Percentiles rank a stretch among this genome's conserved stretches.
Conservation (phyloP, 2,329 filamentous ascomycete species). For the Metarhizium sp. region DNA sequence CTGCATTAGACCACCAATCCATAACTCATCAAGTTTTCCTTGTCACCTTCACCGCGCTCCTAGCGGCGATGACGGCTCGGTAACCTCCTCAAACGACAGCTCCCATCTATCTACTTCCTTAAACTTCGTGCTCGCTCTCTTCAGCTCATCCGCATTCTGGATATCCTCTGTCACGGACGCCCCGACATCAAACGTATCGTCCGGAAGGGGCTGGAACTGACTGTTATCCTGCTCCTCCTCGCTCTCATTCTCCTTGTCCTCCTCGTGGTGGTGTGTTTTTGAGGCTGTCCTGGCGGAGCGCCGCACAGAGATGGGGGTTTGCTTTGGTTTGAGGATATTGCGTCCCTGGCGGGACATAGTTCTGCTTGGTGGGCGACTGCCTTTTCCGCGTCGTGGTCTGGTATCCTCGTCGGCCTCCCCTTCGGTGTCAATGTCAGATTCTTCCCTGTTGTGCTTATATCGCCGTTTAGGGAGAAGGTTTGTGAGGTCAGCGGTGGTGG, state of each 20-base stretch:
- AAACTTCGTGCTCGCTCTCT: conserved; percentile 52
- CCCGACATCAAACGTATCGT: conserved; percentile 32
- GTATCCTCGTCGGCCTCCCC: conserved; percentile 40
- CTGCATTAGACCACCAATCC: not conserved
- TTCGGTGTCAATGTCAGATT: conserved; percentile 33
- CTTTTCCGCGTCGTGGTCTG: conserved; percentile 23
- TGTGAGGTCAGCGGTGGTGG: conserved; percentile 46
- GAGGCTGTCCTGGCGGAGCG: conserved; percentile 15
- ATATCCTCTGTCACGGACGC: conserved; percentile 22
- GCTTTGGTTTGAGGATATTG: conserved; percentile 16
- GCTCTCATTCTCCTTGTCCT: conserved; percentile 50
- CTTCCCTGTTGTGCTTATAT: conserved; percentile 28
- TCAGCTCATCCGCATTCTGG: conserved; percentile 42
- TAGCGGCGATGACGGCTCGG: conserved; percentile 43
- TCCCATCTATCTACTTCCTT: conserved; percentile 62
- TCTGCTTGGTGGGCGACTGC: conserved; percentile 19
- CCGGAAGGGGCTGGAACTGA: conserved; percentile 32
- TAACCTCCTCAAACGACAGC: conserved; percentile 56
- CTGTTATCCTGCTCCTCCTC: conserved; percentile 28
- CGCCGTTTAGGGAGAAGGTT: conserved; percentile 44
- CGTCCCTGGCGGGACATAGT: conserved; percentile 7
- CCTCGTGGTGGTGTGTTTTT: conserved; percentile 43
- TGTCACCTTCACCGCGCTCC: conserved; percentile 32
- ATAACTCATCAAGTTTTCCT: not conserved
- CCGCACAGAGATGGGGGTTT: conserved; percentile 12